Percentiles rank a stretch among this genome's conserved stretches.
These are phyloP conservation scores for Saccharum hybrid DNA, from an alignment of 202 grass and related monocot species.

Conservation along the genomic window DNA sequence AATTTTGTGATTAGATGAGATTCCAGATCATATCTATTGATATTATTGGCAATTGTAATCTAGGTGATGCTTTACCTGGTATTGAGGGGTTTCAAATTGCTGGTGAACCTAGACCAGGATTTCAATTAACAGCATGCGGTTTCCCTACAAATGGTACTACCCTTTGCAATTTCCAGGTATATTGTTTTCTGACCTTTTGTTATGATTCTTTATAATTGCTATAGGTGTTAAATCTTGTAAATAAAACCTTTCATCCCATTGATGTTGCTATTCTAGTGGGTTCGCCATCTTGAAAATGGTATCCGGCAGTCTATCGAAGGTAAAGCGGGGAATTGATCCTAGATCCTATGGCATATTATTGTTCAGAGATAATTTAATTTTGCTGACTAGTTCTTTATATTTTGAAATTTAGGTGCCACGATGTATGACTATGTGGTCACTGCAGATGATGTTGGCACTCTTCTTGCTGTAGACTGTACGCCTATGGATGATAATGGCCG, in stretches of 20 bases:
- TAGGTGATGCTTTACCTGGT: conserved; percentile 52
- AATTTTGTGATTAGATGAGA: conserved; percentile 23
- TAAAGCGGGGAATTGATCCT: conserved; percentile 37
- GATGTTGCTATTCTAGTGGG: conserved; percentile 67
- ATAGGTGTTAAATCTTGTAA: conserved; percentile 19
- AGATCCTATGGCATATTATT: conserved; percentile 35
- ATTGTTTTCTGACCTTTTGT: conserved; percentile 30
- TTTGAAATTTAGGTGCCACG: conserved; percentile 71
- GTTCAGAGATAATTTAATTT: conserved; percentile 17
- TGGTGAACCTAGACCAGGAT: too few species aligned
- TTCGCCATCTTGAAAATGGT: conserved; percentile 84
- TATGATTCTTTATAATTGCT: conserved; percentile 39
- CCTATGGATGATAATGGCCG: conserved; percentile 94
- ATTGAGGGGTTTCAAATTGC: too few species aligned
- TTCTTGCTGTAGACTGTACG: conserved; percentile 91
- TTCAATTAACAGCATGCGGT: too few species aligned
- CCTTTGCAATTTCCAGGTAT: conserved; percentile 97
- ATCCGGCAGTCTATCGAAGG: conserved; percentile 85
- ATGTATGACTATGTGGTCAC: conserved; percentile 87
- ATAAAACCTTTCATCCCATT: conserved; percentile 37
- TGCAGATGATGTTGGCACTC: conserved; percentile 87
- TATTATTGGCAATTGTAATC: conserved; percentile 36
- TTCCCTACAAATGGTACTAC: conserved; percentile 75
- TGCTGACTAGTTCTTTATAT: conserved; percentile 32
- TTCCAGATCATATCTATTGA: conserved; percentile 50